Base-by-base conservation (phyloP, 371 early-diverging fungal genomes). In the Thermomucor indicae-seudaticae region DNA sequence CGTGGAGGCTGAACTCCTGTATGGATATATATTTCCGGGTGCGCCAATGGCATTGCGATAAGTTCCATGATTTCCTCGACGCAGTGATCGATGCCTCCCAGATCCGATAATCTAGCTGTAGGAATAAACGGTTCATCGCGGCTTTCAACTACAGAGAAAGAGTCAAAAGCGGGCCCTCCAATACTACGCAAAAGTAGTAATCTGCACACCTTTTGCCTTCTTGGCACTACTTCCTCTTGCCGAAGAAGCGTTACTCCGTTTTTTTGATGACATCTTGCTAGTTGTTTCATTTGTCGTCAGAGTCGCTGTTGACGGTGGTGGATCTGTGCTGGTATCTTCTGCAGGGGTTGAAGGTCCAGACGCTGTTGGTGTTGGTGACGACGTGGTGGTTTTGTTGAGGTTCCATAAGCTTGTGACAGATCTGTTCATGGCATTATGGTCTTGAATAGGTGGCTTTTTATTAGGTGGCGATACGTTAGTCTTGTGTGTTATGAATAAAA, bases 1-100 rank as follows among this genome's bases (percentile, higher is more conserved):
- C 90, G 65, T 4, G 99, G 99, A 11, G 99, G 98, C 48, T 93
- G 88, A 6, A 97, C 92, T 42, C 99, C 99, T 12, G 96, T 87
- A 63, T 95, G 97, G 23, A 84, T 67, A 63, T 95, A 98, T 3
- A 99, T 83, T 70, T 95, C 95, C 0, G 99, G 96, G 67, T 98
- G 98, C 39, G 89, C 88, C 22, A 99, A 76, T 4, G 99, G 99
- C 85, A 96, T 90, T 39, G 90, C 96, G 57, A 99, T 88, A 25
- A 97, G 81, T 62, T 99, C 97, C 64, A 95, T 80, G 23, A 99
- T 88, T 53, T 97, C 93, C 53, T 93, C 92, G 30, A 93, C 83
- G 61, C 86, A 87, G 23, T 80, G 57, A 40, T 96, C 96, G 32
- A 97, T 88, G 4, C 97, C 96, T 56, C 93, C 96, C 40, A 95